Percentiles rank a stretch among this genome's conserved stretches.
Conservation (phyloP, 352 stramenopile species). For the Pilasporangium apinafurcum region DNA sequence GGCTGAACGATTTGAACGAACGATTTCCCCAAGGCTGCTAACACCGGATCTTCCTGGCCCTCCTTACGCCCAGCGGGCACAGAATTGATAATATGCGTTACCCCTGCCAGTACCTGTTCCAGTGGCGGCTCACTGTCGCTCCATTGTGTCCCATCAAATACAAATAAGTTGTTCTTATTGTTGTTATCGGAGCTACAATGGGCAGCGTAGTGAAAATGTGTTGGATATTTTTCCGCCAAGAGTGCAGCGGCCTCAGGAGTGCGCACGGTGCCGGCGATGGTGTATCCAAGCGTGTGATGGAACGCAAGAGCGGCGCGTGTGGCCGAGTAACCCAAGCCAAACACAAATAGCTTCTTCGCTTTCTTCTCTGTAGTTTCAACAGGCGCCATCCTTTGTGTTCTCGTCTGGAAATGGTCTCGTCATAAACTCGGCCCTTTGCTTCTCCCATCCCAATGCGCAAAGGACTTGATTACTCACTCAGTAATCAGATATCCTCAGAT, state of each 20-base stretch:
- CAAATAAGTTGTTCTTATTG: constrained; percentile 48
- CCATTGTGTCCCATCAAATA: constrained; percentile 73
- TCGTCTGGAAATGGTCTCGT: no score
- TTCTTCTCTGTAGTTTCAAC: background rate
- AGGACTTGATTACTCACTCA: no score
- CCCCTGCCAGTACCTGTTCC: constrained; percentile 37
- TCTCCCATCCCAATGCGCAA: no score
- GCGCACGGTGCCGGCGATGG: constrained; percentile 67
- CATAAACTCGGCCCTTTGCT: no score
- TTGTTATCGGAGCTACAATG: background rate
- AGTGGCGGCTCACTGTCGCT: constrained; percentile 26
- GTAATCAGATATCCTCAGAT: no score
- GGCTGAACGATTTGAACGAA: constrained; percentile 30
- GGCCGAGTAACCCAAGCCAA: constrained; percentile 85
- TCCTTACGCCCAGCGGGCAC: constrained; percentile 41
- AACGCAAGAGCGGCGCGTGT: constrained; percentile 66
- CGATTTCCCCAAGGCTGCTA: constrained; percentile 32
- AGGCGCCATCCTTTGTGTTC: no score
- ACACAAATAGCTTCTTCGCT: constrained; percentile 75
- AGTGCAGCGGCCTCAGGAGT: constrained; percentile 36
- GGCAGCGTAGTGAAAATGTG: constrained; percentile 31
- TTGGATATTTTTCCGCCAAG: constrained; percentile 22
- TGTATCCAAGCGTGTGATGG: constrained; percentile 45
- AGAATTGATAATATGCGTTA: constrained; percentile 77
- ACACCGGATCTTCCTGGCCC: constrained; percentile 62